phyloP scores from a whole-genome alignment of 805 yeast species.

The Wickerhamiella azyma region DNA sequence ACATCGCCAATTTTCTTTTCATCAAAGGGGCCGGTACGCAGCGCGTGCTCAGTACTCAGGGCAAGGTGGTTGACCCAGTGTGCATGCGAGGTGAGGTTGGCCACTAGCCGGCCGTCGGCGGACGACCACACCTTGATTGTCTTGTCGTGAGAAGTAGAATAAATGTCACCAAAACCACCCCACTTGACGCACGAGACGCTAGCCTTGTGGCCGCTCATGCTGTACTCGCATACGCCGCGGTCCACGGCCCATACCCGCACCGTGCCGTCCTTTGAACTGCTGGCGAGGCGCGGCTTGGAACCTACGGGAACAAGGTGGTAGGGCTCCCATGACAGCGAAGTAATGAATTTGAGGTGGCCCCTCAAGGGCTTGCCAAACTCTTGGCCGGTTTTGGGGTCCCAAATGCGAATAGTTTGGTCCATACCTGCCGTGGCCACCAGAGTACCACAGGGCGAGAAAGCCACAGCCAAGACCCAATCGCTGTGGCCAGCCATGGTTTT shows the following conservation, averaged over 20 bases:
- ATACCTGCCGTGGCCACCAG: slow-evolving; percentile 89
- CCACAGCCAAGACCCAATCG: slow-evolving; percentile 86
- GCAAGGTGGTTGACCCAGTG: slow-evolving; percentile 97
- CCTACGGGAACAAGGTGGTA: slow-evolving; percentile 56
- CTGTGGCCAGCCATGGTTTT: slow-evolving; percentile 70
- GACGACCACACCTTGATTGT: slow-evolving; percentile 88
- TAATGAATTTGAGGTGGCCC: slow-evolving; percentile 85
- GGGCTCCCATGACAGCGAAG: slow-evolving; percentile 90
- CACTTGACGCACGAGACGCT: slow-evolving; percentile 93
- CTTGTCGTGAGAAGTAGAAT: slow-evolving; percentile 88
- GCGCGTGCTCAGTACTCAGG: slow-evolving; percentile 75
- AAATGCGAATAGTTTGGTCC: slow-evolving; percentile 79
- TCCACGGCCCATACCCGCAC: slow-evolving; percentile 80
- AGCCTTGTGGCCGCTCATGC: slow-evolving; percentile 76
- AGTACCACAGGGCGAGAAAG: slow-evolving; percentile 86
- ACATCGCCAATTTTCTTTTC: slow-evolving; percentile 34
- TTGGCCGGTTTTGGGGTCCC: slow-evolving; percentile 70
- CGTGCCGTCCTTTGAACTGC: slow-evolving; percentile 87
- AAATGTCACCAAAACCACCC: slow-evolving; percentile 80
- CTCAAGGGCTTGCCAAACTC: slow-evolving; percentile 56
- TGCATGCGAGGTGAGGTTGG: slow-evolving; percentile 76
- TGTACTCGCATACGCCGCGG: slow-evolving; percentile 47
- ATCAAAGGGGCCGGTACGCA: slow-evolving; percentile 81
- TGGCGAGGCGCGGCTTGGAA: slow-evolving; percentile 42
- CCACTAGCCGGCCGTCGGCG: slow-evolving; percentile 58